A percentile compares a stretch with the other conserved stretches of the same genome.
Conservation (phyloP, 2,329 filamentous ascomycete species). For the Scleromitrula shiraiana region DNA sequence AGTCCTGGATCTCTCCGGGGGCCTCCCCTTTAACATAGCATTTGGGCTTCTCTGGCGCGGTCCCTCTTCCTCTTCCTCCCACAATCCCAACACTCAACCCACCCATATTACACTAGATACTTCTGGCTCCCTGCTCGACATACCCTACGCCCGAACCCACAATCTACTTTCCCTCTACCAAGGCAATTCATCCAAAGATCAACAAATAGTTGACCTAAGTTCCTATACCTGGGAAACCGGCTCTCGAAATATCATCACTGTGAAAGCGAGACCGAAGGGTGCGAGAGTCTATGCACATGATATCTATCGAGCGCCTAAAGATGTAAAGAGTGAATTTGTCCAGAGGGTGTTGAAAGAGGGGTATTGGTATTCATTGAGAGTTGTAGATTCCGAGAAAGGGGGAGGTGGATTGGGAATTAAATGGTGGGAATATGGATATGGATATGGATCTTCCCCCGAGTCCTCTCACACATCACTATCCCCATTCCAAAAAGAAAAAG, state of each 20-base stretch:
- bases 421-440: neutral
- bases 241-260: neutral
- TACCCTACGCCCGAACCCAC: neutral
- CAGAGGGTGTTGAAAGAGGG: neutral
- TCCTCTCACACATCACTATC: too few relatives aligned
- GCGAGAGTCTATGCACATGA: neutral
- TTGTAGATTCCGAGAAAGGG: neutral
- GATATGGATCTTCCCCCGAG: too few relatives aligned
- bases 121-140: neutral
- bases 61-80: neutral
- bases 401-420: neutral
- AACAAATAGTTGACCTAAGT: neutral
- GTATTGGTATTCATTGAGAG: neutral
- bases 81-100: too few relatives aligned
- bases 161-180: neutral
- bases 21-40: neutral
- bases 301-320: neutral
- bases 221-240: neutral
- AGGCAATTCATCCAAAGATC: neutral
- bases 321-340: neutral
- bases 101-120: neutral
- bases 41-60: neutral
- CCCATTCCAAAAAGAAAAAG: too few relatives aligned
- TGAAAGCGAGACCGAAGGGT: neutral
- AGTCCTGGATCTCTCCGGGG: neutral